These are phyloP conservation scores for Fusarium temperatum DNA, from an alignment of 2,329 filamentous ascomycete genomes.

Conservation along the genomic window DNA sequence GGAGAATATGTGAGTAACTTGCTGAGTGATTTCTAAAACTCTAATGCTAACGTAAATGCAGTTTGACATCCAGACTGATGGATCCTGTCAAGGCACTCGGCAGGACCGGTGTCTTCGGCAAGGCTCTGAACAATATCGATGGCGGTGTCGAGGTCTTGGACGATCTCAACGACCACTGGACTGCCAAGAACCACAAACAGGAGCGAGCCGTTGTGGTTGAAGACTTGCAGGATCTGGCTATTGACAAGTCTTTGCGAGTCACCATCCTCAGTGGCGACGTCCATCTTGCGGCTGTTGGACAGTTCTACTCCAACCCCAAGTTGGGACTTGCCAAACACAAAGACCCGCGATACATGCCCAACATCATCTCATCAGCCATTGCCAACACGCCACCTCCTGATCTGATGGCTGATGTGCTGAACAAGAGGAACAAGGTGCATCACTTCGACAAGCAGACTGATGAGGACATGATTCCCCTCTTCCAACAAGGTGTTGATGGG, in stretches of 20 bases:
- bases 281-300: conserved; percentile 89
- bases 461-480: conserved; percentile 95
- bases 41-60: conserved; percentile 52
- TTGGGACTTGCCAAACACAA: conserved; percentile 82
- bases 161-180: conserved; percentile 97
- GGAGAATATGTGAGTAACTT: conserved; percentile 69
- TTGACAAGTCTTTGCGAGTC: conserved; percentile 89
- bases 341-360: conserved; percentile 97
- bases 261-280: conserved; percentile 96
- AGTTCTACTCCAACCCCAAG: conserved; percentile 94
- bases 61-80: conserved; percentile 84
- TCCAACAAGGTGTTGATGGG: conserved; percentile 87
- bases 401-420: conserved; percentile 88
- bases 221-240: conserved; percentile 91
- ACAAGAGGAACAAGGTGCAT: conserved; percentile 87
- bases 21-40: background rate
- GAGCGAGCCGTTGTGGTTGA: conserved; percentile 89
- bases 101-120: conserved; percentile 80
- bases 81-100: conserved; percentile 90
- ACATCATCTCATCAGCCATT: conserved; percentile 92
- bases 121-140: conserved; percentile 87
- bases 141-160: conserved; percentile 91
- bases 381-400: conserved; percentile 91
- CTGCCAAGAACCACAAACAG: conserved; percentile 90
- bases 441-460: conserved; percentile 82